Conservation (phyloP, 371 early-diverging fungal species). For the Apophysomyces ossiformis region DNA sequence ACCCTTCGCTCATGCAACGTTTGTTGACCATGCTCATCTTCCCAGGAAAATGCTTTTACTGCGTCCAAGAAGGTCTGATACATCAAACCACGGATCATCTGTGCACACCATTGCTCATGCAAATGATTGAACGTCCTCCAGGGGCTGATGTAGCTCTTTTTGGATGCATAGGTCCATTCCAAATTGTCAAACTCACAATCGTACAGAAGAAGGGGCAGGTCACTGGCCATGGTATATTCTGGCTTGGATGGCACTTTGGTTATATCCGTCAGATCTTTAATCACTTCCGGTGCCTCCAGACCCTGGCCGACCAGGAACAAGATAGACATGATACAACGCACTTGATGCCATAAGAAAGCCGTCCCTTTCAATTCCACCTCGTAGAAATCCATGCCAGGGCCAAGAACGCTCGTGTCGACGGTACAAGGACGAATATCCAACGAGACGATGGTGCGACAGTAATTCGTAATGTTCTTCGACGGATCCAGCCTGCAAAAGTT, state of each 20-base stretch:
- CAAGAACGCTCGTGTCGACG: slow-evolving; percentile 11
- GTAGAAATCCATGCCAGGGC: slow-evolving; percentile 56
- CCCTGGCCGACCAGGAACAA: slow-evolving; percentile 82
- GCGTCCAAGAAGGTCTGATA: slow-evolving; percentile 22
- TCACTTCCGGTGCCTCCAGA: slow-evolving; percentile 44
- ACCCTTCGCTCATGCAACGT: slow-evolving; percentile 1
- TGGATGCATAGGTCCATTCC: slow-evolving; percentile 55
- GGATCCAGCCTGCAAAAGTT: slow-evolving; percentile 95
- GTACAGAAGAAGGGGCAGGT: slow-evolving; percentile 84
- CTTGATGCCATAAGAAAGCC: slow-evolving; percentile 97
- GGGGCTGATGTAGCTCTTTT: neutral
- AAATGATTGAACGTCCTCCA: slow-evolving; percentile 49
- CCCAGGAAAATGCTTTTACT: slow-evolving; percentile 5
- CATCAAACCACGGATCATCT: slow-evolving; percentile 51
- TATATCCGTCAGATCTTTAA: slow-evolving; percentile 43
- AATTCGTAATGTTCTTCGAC: slow-evolving; percentile 76
- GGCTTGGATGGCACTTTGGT: slow-evolving; percentile 40
- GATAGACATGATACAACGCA: slow-evolving; percentile 94
- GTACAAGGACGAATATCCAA: slow-evolving; percentile 67
- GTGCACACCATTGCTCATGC: slow-evolving; percentile 56
- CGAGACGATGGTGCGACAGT: slow-evolving; percentile 71
- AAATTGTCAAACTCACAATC: slow-evolving; percentile 82
- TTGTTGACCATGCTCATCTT: slow-evolving; percentile 13
- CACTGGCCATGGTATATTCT: slow-evolving; percentile 73
- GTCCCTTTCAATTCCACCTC: slow-evolving; percentile 76